Conservation (phyloP, 805 yeast species). For the Jamesozyma spencerorum region DNA sequence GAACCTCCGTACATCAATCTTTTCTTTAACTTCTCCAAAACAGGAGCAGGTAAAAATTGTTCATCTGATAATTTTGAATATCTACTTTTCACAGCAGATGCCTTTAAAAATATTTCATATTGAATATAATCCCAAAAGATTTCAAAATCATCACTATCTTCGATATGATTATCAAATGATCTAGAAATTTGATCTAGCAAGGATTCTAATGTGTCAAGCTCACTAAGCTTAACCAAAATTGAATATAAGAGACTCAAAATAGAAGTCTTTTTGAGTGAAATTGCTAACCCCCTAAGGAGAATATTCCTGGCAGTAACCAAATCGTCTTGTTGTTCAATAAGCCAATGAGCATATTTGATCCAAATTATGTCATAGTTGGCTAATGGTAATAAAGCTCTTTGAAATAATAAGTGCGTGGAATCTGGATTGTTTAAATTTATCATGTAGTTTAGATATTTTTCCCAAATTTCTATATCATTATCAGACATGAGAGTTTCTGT, state of each 20-base stretch:
- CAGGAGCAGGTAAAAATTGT: slow-evolving; percentile 5
- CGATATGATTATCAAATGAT: slow-evolving; percentile 13
- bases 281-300: slow-evolving; percentile 14
- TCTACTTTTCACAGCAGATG: slow-evolving; percentile 11
- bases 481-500: slow-evolving; percentile 19
- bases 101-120: slow-evolving; percentile 15
- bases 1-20: slow-evolving; percentile 13
- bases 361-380: slow-evolving; percentile 27
- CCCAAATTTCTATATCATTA: slow-evolving; percentile 22
- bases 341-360: slow-evolving; percentile 28
- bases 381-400: slow-evolving; percentile 25
- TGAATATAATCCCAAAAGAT: slow-evolving; percentile 28
- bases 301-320: slow-evolving; percentile 19
- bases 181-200: slow-evolving; percentile 9
- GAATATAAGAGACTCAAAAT: slow-evolving; percentile 19
- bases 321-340: slow-evolving; percentile 16
- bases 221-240: slow-evolving; percentile 14
- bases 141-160: slow-evolving; percentile 20
- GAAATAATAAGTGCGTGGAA: slow-evolving; percentile 23
- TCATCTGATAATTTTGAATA: slow-evolving; percentile 7
- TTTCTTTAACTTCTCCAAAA: slow-evolving; percentile 12
- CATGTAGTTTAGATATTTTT: slow-evolving; percentile 22
- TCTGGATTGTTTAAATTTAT: slow-evolving; percentile 14
- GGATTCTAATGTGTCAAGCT: slow-evolving; percentile 11
- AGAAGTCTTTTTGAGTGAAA: slow-evolving; percentile 17